Evolutionary conservation across 2,329 filamentous ascomycete genomes (phyloP), one percentile per base, ranked within the genome.

Genomic region (Fusarium nelsonii): DNA sequence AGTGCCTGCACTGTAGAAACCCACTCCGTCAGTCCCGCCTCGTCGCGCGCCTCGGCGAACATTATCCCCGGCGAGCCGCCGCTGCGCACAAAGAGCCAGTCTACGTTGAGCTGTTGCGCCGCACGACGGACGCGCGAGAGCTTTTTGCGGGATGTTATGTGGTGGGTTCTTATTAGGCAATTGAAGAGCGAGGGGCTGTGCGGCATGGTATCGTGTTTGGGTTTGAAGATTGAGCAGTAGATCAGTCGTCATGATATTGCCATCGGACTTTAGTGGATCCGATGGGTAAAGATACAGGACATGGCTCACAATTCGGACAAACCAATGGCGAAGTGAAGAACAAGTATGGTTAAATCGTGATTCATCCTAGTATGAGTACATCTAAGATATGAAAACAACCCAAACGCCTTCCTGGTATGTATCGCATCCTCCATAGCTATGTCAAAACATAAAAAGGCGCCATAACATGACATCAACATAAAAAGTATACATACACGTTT

Each of bases 141-240:
- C 75, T 94, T 94, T 76, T 93, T 93, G 68, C 91, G 89, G 0
- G 90, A 93, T 6, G 91, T 94, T 74, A 94, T 93, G 77, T 94
- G 92, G 72, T 94, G 92, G 0, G 92, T 94, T 53, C 91, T 87
- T 63, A 94, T 92, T 45, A 94, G 81, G 30, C 65, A 69, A n/a
- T 69, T 73, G 48, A 75, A 75, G 15, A 75, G 49, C 6, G 58
- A 43, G 2, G 64, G 36, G 2, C 62, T 50, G 34, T 64, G 73
- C 26, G 71, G 54, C 73, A 75, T 75, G 20, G 30, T 58, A 32
- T 46, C 26, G 32, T 4, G 36, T 39, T 36, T 30, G 16, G 18
- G 32, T 49, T 39, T 32, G 15, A 14, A 33, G 26, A n/a, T 15
- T 39, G 15, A 18, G 23, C 9, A n/a, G 11, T 11, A 32, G 10